These are phyloP conservation scores for Ganoderma leucocontextum DNA, from an alignment of 1,284 basidiomycete species.

Conservation along the genomic window DNA sequence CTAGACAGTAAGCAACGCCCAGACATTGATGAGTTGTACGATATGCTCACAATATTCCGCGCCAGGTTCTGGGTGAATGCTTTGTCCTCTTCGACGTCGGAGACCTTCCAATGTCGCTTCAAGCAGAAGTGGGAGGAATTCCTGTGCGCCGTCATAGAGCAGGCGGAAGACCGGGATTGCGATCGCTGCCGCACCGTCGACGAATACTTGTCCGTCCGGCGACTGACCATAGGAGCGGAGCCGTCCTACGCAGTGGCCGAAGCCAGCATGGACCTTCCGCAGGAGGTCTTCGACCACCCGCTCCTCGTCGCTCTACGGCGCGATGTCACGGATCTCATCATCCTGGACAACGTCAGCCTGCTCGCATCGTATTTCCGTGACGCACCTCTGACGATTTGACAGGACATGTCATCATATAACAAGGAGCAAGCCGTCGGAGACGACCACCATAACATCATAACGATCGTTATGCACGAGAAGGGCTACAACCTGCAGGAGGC, in stretches of 20 bases:
- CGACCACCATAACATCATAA: conserved; percentile 27
- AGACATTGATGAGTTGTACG: not conserved
- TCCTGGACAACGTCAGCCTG: conserved; percentile 44
- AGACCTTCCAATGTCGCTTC: conserved; percentile 33
- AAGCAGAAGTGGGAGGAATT: conserved; percentile 35
- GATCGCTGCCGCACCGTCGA: conserved; percentile 41
- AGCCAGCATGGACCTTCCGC: conserved; percentile 44
- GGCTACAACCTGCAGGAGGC: conserved; percentile 5
- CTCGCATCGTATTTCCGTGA: not conserved
- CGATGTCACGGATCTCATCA: conserved; percentile 33
- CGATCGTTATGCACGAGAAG: conserved; percentile 36
- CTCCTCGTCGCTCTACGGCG: conserved; percentile 38
- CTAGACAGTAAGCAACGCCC: conserved; percentile 33
- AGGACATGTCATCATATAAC: conserved; percentile 26
- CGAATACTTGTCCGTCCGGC: conserved; percentile 43
- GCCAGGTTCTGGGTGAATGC: conserved; percentile 40
- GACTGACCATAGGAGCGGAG: conserved; percentile 43
- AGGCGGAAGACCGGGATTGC: conserved; percentile 41
- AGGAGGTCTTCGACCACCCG: conserved; percentile 45
- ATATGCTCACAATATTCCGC: not conserved
- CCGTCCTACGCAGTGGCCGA: conserved; percentile 46
- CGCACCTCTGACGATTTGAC: conserved; percentile 15
- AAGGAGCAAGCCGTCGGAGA: conserved; percentile 26
- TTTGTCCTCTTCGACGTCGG: conserved; percentile 23
- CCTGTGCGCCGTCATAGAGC: conserved; percentile 43